phyloP scores from a whole-genome alignment of 2,329 filamentous ascomycete species.

The Colletotrichum sublineola region DNA sequence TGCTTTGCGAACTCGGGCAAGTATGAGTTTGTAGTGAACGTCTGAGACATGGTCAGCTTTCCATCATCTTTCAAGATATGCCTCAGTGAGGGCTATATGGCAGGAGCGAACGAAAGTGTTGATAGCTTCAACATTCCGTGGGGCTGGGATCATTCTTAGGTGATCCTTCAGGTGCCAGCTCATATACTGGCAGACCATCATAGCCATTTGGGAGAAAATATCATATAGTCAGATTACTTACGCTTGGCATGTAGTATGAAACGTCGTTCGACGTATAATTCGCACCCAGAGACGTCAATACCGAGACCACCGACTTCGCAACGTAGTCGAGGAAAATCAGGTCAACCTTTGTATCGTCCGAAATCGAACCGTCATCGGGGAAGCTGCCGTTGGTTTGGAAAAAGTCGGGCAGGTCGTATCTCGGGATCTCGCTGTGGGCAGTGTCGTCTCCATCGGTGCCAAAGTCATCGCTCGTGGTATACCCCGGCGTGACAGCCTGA shows the following conservation, averaged over 20 bases:
- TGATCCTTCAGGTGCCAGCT: background rate
- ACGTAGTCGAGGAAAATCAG: conserved; percentile 33
- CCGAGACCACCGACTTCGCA: conserved; percentile 22
- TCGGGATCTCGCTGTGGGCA: conserved; percentile 60
- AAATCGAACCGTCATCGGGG: conserved; percentile 52
- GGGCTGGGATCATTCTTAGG: background rate
- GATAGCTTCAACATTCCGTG: background rate
- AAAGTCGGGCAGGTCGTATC: conserved; percentile 62
- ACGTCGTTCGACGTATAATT: conserved; percentile 27
- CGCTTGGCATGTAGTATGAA: conserved; percentile 25
- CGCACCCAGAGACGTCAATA: conserved; percentile 17
- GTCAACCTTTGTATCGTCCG: conserved; percentile 24
- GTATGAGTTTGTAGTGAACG: conserved; percentile 31
- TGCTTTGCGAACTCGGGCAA: conserved; percentile 21
- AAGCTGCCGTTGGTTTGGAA: conserved; percentile 65
- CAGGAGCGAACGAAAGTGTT: background rate
- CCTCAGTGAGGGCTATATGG: background rate
- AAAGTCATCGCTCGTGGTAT: conserved; percentile 69
- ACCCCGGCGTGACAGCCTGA: conserved; percentile 61
- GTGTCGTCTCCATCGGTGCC: conserved; percentile 68
- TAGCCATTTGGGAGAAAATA: background rate
- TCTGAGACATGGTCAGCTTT: conserved; percentile 10
- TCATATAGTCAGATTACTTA: background rate
- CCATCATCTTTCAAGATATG: background rate
- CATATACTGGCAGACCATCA: background rate